Evolutionary conservation across 768 basidiomycete species (phyloP).

Genomic region (Tylopilus balloui): DNA sequence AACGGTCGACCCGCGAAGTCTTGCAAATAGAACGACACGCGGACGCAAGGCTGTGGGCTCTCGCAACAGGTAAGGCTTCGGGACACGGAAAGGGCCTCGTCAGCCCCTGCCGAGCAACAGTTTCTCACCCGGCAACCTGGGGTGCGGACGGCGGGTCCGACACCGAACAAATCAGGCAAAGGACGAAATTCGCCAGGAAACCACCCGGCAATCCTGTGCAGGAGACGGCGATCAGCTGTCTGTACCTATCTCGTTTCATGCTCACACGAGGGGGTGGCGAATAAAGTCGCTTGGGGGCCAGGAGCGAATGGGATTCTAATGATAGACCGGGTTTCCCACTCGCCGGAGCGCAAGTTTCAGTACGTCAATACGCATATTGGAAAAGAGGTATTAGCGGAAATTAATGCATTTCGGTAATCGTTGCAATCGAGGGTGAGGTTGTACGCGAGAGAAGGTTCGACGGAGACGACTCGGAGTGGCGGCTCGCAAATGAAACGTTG

Average conservation of each 20-base stretch:
- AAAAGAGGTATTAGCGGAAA: slow-evolving; percentile 17
- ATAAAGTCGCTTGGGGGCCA: slow-evolving; percentile 2
- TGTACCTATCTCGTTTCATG: slow-evolving; percentile 13
- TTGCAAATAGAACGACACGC: background rate
- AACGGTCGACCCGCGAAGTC: background rate
- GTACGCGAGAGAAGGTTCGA: slow-evolving; percentile 11
- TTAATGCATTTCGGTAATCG: slow-evolving; percentile 15
- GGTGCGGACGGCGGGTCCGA: slow-evolving; percentile 8
- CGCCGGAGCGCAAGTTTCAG: background rate
- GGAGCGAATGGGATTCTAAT: background rate
- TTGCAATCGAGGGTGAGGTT: slow-evolving; percentile 14
- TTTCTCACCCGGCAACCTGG: background rate
- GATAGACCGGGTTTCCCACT: slow-evolving; percentile 10
- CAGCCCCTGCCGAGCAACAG: background rate
- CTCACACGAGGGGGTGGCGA: slow-evolving; percentile 21
- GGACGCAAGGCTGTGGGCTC: slow-evolving; percentile 3
- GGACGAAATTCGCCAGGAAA: background rate
- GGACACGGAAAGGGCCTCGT: background rate
- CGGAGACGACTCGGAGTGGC: background rate
- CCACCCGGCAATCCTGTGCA: slow-evolving; percentile 2
- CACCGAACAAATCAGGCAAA: slow-evolving; percentile 8
- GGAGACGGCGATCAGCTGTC: slow-evolving; percentile 30
- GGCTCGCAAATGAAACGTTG: slow-evolving; percentile 1
- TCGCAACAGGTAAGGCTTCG: background rate
- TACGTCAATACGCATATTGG: slow-evolving; percentile 17